phyloP scores from a whole-genome alignment of 768 basidiomycete genomes.

The Boletus reticulatus region DNA sequence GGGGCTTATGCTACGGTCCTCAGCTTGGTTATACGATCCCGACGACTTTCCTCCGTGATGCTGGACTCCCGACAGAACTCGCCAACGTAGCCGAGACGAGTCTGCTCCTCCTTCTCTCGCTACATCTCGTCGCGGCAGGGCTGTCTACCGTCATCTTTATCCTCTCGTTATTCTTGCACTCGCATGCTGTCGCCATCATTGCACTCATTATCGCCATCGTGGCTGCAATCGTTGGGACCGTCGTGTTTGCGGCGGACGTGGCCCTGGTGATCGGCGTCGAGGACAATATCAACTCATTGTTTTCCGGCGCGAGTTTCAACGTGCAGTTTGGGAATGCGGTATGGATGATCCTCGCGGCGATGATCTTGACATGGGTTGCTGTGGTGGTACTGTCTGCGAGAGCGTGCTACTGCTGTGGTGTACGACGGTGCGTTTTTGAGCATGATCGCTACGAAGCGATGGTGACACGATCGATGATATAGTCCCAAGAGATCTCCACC shows the following conservation, averaged over 20 bases:
- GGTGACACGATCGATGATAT: conserved; percentile 5
- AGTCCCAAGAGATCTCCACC: conserved; percentile 2
- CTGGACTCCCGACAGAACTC: conserved; percentile 45
- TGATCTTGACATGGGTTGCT: conserved; percentile 56
- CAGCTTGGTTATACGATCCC: conserved; percentile 70
- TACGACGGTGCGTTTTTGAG: conserved; percentile 37
- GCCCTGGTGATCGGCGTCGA: conserved; percentile 55
- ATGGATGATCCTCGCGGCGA: conserved; percentile 66
- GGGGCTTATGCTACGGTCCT: conserved; percentile 57
- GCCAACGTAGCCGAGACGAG: conserved; percentile 47
- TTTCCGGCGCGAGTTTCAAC: conserved; percentile 38
- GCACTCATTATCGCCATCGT: conserved; percentile 58
- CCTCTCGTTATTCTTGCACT: conserved; percentile 57
- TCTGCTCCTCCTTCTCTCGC: conserved; percentile 55
- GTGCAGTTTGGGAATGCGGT: conserved; percentile 64
- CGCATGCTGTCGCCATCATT: conserved; percentile 53
- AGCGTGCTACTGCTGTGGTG: conserved; percentile 67
- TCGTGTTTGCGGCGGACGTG: conserved; percentile 62
- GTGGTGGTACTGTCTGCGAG: conserved; percentile 61
- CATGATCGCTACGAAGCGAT: background rate
- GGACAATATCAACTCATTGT: conserved; percentile 38
- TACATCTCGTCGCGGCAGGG: conserved; percentile 66
- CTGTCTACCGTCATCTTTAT: conserved; percentile 54
- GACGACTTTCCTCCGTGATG: conserved; percentile 35
- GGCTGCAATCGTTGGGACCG: conserved; percentile 50